A percentile compares a stretch with the other conserved stretches of the same genome.
Evolutionary conservation across 106 monocot species (phyloP).

Genomic region (Vanilla planifolia): DNA sequence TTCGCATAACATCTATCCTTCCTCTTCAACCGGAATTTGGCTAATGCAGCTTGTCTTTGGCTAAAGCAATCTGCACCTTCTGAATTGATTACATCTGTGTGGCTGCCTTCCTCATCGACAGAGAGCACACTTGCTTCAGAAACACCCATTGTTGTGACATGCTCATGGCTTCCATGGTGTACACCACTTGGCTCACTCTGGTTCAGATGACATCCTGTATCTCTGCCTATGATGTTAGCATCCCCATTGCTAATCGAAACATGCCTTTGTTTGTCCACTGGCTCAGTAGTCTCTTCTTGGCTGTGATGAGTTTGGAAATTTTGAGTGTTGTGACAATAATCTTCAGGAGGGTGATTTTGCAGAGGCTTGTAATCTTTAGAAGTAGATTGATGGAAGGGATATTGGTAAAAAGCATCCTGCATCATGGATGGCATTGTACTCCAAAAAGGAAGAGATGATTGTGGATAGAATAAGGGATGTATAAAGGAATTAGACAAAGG

Average conservation of each 20-base stretch:
- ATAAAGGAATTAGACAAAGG: conserved; percentile 10
- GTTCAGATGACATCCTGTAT: conserved; percentile 12
- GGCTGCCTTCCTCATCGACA: conserved; percentile 6
- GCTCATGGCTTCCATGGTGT: conserved; percentile 1
- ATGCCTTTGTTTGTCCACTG: conserved; percentile 9
- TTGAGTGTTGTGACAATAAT: no score
- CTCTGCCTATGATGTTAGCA: conserved; percentile 20
- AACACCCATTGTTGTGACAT: background rate
- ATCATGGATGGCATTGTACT: conserved; percentile 8
- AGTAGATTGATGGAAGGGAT: conserved; percentile 2
- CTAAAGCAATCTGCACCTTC: conserved; percentile 20
- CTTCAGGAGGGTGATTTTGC: conserved; percentile 7
- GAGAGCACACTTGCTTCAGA: background rate
- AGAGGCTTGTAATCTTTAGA: conserved; percentile 1
- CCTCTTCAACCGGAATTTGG: conserved; percentile 79
- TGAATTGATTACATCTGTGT: conserved; percentile 5
- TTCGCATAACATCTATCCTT: conserved; percentile 91
- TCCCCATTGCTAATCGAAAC: conserved; percentile 13
- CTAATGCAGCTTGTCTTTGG: conserved; percentile 67
- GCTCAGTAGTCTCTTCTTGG: conserved; percentile 10
- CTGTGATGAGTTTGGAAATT: no score
- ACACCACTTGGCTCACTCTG: conserved; percentile 1
- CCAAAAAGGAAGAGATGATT: conserved; percentile 17
- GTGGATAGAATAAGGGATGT: conserved; percentile 22
- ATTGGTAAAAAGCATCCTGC: conserved; percentile 5